These are phyloP conservation scores for Quercus parvula DNA, from an alignment of 306 rosid genomes.

Conservation along the genomic window DNA sequence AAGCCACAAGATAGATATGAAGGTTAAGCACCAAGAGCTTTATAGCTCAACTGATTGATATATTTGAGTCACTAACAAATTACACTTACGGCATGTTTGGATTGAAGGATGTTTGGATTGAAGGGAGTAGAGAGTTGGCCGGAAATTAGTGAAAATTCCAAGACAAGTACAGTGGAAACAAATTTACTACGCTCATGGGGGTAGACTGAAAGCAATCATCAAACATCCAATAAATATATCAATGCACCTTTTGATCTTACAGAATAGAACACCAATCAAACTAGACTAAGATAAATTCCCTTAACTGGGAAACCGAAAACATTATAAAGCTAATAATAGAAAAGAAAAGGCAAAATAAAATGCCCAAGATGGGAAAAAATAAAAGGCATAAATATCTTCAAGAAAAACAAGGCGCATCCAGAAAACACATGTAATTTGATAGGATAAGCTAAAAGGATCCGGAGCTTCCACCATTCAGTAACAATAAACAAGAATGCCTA, in stretches of 20 bases:
- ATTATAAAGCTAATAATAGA: conserved; percentile 5
- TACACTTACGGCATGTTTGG: no score
- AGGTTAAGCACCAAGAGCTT: no score
- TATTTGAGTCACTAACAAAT: no score
- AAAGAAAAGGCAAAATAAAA: conserved; percentile 8
- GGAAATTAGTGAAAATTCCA: no score
- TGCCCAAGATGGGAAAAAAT: conserved; percentile 40
- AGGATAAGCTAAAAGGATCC: conserved; percentile 59
- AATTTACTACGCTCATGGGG: neutral
- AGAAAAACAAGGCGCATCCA: conserved; percentile 49
- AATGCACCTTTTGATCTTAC: neutral
- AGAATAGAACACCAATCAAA: neutral
- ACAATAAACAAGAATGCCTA: conserved; percentile 68
- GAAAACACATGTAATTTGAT: conserved; percentile 55
- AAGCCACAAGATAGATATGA: no score
- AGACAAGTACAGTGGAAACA: neutral
- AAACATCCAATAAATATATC: neutral
- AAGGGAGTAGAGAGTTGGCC: no score
- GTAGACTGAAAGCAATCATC: neutral
- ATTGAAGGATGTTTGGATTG: no score
- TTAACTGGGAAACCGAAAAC: neutral
- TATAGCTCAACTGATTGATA: no score
- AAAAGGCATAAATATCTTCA: conserved; percentile 40
- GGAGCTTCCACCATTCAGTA: conserved; percentile 50
- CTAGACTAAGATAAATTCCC: neutral